These are phyloP conservation scores for Sextonia rubra DNA, from an alignment of 164 flowering plant genomes.

Conservation along the genomic window DNA sequence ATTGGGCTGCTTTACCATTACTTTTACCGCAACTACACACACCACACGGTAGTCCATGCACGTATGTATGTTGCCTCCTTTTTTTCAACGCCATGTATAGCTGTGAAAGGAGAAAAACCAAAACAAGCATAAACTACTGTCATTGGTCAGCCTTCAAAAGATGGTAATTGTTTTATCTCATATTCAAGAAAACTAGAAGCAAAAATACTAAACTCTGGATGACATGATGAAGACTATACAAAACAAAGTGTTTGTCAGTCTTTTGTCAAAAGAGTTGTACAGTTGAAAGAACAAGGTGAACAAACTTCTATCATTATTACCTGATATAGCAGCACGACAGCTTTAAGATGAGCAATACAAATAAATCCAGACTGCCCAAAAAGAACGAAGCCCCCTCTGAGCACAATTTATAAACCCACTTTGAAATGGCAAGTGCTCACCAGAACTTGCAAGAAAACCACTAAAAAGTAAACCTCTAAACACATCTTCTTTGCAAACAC, in stretches of 20 bases:
- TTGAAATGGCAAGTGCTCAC: neutral
- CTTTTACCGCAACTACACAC: neutral
- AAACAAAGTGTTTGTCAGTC: too few species aligned
- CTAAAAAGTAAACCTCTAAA: neutral
- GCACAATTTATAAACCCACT: neutral
- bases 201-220: too few species aligned
- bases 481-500: neutral
- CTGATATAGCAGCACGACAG: neutral
- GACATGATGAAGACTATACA: too few species aligned
- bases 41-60: neutral
- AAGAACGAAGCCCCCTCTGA: neutral
- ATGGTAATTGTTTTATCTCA: too few species aligned
- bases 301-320: neutral
- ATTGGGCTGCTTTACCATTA: neutral
- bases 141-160: too few species aligned
- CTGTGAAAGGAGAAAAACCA: neutral
- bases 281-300: neutral
- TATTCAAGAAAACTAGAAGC: too few species aligned
- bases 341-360: neutral
- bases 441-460: constrained; percentile 1
- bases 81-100: neutral
- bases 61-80: neutral
- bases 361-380: neutral
- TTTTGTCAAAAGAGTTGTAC: too few species aligned
- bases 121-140: neutral